phyloP scores from a whole-genome alignment of 768 basidiomycete species.

The Suillus decipiens region DNA sequence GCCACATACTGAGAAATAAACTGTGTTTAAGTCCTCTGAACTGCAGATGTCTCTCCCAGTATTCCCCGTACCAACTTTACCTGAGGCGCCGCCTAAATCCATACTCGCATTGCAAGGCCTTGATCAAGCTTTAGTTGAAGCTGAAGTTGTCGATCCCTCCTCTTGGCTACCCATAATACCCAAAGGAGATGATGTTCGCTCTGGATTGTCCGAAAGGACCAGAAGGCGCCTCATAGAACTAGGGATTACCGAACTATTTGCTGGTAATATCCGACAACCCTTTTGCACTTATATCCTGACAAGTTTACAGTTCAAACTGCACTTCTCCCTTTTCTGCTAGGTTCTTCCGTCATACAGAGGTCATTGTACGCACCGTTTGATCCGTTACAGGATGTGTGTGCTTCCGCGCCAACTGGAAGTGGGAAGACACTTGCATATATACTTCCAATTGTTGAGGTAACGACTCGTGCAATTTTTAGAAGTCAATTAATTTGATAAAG shows the following conservation, averaged over 20 bases:
- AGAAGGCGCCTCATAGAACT: constrained; percentile 66
- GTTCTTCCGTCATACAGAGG: constrained; percentile 38
- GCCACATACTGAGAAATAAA: too few species aligned
- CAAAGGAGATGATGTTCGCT: constrained; percentile 38
- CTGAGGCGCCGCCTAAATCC: constrained; percentile 68
- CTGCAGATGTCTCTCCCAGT: constrained; percentile 51
- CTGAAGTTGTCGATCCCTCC: constrained; percentile 65
- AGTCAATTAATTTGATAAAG: not conserved
- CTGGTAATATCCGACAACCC: constrained; percentile 53
- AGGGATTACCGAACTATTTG: constrained; percentile 86
- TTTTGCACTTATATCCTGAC: constrained; percentile 17
- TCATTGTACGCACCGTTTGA: constrained; percentile 66
- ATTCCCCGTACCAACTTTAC: constrained; percentile 69
- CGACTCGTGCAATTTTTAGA: constrained; percentile 10
- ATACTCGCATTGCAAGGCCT: constrained; percentile 78
- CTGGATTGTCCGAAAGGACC: constrained; percentile 59
- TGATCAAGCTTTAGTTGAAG: constrained; percentile 69
- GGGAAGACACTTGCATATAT: constrained; percentile 98
- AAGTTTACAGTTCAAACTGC: constrained; percentile 76
- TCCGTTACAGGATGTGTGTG: constrained; percentile 80
- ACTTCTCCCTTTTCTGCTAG: constrained; percentile 80
- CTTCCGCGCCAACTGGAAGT: constrained; percentile 96
- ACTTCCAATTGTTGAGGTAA: constrained; percentile 86
- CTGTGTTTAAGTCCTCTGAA: not conserved
- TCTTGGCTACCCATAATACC: constrained; percentile 45